phyloP scores from a whole-genome alignment of 345 rosid species.

The Sisymbrium altissimum region DNA sequence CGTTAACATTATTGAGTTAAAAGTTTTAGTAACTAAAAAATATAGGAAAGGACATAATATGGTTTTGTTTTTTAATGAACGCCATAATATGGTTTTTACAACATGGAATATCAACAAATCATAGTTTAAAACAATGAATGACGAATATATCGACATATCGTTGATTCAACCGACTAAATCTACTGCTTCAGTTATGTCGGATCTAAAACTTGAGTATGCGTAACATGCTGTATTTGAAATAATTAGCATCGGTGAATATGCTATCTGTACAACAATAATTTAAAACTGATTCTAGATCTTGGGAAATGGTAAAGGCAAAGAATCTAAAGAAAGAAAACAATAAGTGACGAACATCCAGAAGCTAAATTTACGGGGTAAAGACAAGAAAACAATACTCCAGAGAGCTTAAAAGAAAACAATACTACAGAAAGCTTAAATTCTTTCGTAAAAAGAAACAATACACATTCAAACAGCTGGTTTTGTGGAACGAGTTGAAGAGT shows the following conservation, averaged over 20 bases:
- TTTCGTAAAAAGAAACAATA: constrained; percentile 3
- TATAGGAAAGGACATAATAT: neutral
- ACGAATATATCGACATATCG: constrained; percentile 9
- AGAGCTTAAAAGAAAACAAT: constrained; percentile 13
- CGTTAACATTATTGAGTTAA: neutral
- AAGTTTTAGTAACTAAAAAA: neutral
- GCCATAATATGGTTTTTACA: neutral
- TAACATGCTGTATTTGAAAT: neutral
- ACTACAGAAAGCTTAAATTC: neutral
- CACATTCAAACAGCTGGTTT: constrained; percentile 4
- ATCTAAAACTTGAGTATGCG: neutral
- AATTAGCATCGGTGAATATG: neutral
- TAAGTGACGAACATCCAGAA: neutral
- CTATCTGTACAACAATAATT: neutral
- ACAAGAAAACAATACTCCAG: constrained; percentile 16
- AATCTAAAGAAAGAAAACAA: neutral
- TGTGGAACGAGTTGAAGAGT: neutral
- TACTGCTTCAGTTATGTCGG: constrained; percentile 6
- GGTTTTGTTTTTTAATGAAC: too few species aligned
- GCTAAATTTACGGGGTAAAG: neutral
- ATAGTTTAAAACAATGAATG: neutral
- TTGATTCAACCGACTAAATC: constrained; percentile 9
- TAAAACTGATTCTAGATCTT: neutral
- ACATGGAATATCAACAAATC: neutral
- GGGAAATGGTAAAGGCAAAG: neutral